Evolutionary conservation across 139 green algal species (phyloP).

Genomic region (Chlamydomonas sp.): DNA sequence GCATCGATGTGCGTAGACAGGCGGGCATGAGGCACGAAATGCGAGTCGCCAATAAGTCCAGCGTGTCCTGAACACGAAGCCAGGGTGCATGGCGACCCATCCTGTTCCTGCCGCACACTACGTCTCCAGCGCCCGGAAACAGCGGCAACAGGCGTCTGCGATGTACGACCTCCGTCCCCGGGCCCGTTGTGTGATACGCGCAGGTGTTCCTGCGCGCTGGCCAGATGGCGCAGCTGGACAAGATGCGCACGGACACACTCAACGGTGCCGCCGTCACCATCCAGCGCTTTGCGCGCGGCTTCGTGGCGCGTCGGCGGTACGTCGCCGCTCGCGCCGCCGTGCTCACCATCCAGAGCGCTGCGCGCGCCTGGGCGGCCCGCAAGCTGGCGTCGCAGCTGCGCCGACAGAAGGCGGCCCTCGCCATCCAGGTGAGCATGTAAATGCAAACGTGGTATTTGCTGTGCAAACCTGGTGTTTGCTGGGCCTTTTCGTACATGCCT

Average conservation of each 20-base stretch:
- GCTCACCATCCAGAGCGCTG: conserved; percentile 53
- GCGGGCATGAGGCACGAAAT: background rate
- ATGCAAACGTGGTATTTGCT: background rate
- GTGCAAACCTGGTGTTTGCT: background rate
- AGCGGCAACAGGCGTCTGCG: background rate
- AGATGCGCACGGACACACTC: conserved; percentile 86
- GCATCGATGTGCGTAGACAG: background rate
- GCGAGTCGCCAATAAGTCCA: background rate
- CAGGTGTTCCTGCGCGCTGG: conserved; percentile 87
- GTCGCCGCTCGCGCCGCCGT: conserved; percentile 3
- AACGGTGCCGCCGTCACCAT: conserved; percentile 81
- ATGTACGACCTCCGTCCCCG: background rate
- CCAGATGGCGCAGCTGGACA: conserved; percentile 95
- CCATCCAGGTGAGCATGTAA: conserved; percentile 43
- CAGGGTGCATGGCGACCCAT: background rate
- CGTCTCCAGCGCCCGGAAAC: no score
- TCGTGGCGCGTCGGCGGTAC: conserved; percentile 58
- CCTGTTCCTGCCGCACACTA: no score
- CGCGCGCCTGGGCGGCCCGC: conserved; percentile 59
- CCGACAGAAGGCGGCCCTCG: conserved; percentile 49
- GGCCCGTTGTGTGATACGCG: background rate
- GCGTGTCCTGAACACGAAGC: background rate
- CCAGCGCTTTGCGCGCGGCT: conserved; percentile 75
- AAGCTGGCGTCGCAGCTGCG: conserved; percentile 51
- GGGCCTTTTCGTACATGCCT: background rate